A percentile compares a stretch with the other conserved stretches of the same genome.
Conservation (phyloP, 441 rosid species). For the Pelargonium myrrhifolium region DNA sequence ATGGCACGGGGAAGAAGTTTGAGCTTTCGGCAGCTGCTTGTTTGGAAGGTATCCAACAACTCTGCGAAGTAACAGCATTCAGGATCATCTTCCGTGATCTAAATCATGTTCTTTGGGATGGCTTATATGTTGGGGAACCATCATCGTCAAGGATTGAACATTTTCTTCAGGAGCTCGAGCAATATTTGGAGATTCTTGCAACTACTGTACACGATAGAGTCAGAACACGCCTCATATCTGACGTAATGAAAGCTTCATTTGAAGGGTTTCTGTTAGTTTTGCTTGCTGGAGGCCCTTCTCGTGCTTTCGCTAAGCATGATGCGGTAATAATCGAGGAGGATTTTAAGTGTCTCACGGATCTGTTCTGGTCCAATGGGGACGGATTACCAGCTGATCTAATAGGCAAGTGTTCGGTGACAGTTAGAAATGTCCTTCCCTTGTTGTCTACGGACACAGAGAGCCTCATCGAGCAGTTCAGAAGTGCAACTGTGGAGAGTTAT, state of each 20-base stretch:
- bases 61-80: constrained; percentile 48
- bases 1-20: constrained; percentile 35
- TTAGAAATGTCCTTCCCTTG: constrained; percentile 46
- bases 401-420: constrained; percentile 42
- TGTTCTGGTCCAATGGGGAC: constrained; percentile 79
- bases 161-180: constrained; percentile 61
- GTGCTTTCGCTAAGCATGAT: constrained; percentile 46
- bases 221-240: constrained; percentile 52
- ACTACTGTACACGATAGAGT: constrained; percentile 53
- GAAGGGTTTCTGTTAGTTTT: constrained; percentile 58
- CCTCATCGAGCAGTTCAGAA: constrained; percentile 46
- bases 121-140: constrained; percentile 54
- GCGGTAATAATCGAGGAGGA: constrained; percentile 47
- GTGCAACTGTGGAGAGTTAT: constrained; percentile 32
- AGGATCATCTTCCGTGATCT: constrained; percentile 49
- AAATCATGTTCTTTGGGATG: constrained; percentile 56
- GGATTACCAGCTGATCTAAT: constrained; percentile 63
- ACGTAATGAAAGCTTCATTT: constrained; percentile 66
- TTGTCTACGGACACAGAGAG: constrained; percentile 37
- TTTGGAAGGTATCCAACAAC: constrained; percentile 52
- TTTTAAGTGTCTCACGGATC: constrained; percentile 48
- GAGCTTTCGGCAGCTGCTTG: constrained; percentile 44
- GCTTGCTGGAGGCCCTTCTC: constrained; percentile 67
- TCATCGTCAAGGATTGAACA: constrained; percentile 76
- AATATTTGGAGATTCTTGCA: constrained; percentile 48